Percentiles rank a stretch among this genome's conserved stretches.
phyloP scores from a whole-genome alignment of 2,329 filamentous ascomycete species.

The Diplodia seriata region DNA sequence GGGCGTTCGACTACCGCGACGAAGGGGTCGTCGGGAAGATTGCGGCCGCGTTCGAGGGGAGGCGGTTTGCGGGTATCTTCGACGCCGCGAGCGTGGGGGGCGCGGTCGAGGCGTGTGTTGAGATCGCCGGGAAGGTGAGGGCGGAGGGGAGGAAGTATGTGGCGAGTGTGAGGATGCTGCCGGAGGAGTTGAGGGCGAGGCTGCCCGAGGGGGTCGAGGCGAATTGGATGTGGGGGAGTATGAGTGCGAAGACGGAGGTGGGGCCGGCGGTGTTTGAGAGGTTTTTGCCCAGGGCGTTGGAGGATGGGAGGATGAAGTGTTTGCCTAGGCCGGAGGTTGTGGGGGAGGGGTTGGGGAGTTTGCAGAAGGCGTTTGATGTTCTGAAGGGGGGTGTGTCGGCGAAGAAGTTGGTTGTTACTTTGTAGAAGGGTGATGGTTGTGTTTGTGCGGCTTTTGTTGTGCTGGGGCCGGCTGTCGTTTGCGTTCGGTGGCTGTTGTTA shows the following conservation, averaged over 20 bases:
- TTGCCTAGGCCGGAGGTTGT: conserved; percentile 41
- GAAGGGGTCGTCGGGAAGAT: conserved; percentile 45
- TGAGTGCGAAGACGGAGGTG: conserved; percentile 37
- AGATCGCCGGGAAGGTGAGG: not conserved
- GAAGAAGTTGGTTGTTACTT: conserved; percentile 48
- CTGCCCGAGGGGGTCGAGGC: conserved; percentile 9
- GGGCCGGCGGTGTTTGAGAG: conserved; percentile 45
- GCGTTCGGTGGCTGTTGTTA: too few species aligned
- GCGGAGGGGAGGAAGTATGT: not conserved
- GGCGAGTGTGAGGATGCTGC: not conserved
- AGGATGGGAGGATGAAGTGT: conserved; percentile 42
- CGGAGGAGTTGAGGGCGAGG: not conserved
- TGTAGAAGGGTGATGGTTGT: too few species aligned
- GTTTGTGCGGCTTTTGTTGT: fast-evolving
- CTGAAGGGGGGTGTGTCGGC: conserved; percentile 47
- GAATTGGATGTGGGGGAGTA: not conserved
- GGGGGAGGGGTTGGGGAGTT: conserved; percentile 39
- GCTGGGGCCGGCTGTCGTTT: too few species aligned
- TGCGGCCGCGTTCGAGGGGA: conserved; percentile 43
- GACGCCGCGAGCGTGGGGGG: conserved; percentile 40
- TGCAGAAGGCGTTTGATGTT: conserved; percentile 39
- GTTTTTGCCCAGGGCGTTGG: conserved; percentile 43
- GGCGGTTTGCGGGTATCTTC: conserved; percentile 50
- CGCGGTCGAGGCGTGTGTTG: not conserved
- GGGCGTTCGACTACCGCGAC: conserved; percentile 45